A percentile compares a stretch with the other conserved stretches of the same genome.
Evolutionary conservation across 768 basidiomycete species (phyloP).

Genomic region (Phylloporus sp.): DNA sequence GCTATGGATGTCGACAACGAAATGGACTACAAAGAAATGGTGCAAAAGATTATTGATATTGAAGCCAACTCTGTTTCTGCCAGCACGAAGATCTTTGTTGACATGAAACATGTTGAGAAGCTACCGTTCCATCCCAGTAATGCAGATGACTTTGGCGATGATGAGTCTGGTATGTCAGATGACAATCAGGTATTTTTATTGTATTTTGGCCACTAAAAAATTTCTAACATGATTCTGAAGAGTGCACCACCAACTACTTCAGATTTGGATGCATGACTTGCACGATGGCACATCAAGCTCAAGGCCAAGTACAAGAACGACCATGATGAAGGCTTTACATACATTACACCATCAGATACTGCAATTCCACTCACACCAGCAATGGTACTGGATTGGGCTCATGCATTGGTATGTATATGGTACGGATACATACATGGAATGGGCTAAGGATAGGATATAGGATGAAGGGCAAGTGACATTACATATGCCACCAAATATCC

Average conservation of each 20-base stretch:
- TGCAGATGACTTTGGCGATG: not conserved
- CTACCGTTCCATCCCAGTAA: not conserved
- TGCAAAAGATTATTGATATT: conserved; percentile 1
- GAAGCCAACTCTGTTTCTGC: no score
- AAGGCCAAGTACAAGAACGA: not conserved
- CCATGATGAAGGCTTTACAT: not conserved
- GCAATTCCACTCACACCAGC: not conserved
- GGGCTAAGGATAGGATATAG: not conserved
- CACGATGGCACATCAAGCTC: not conserved
- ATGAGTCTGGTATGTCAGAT: not conserved
- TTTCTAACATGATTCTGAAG: not conserved
- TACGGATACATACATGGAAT: no score
- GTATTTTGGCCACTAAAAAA: not conserved
- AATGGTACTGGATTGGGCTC: not conserved
- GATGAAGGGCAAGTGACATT: not conserved
- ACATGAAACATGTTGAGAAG: conserved; percentile 3
- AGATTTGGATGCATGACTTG: not conserved
- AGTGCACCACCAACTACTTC: not conserved
- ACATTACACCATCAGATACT: not conserved
- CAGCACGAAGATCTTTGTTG: conserved; percentile 5
- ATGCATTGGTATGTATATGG: not conserved
- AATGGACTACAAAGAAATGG: conserved; percentile 11
- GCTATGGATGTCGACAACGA: conserved; percentile 7
- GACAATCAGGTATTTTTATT: not conserved
- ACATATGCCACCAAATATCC: not conserved